A percentile compares a stretch with the other conserved stretches of the same genome.
These are phyloP conservation scores for Melanomma pulvis-pyrius DNA, from an alignment of 495 filamentous ascomycete genomes.

Conservation along the genomic window DNA sequence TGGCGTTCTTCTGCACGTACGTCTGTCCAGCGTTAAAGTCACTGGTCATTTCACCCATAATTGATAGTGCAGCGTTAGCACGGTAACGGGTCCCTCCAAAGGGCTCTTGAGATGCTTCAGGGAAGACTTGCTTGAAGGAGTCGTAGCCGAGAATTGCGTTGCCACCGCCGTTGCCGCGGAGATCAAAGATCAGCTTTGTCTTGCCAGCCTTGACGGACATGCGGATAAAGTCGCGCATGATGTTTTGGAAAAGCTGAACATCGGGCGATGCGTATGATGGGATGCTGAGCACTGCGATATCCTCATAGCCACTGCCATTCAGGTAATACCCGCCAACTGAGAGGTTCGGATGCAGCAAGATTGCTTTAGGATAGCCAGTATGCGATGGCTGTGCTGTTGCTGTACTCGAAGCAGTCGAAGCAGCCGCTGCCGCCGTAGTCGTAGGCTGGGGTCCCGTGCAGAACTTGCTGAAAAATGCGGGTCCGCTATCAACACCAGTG, in stretches of 20 bases:
- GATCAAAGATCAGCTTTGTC: conserved; percentile 32
- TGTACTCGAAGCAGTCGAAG: conserved; percentile 8
- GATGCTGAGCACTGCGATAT: conserved; percentile 36
- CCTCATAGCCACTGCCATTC: conserved; percentile 32
- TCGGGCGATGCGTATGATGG: conserved; percentile 24
- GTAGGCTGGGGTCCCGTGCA: conserved; percentile 27
- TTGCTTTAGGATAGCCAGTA: conserved; percentile 32
- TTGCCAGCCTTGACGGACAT: conserved; percentile 13
- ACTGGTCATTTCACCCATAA: conserved; percentile 19
- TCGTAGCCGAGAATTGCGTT: conserved; percentile 33
- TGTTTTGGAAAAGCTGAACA: conserved; percentile 30
- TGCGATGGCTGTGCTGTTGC: conserved; percentile 6
- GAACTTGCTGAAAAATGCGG: conserved; percentile 32
- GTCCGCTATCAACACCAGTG: conserved; percentile 26
- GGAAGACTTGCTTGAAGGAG: conserved; percentile 37
- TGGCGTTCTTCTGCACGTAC: conserved; percentile 18
- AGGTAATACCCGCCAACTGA: conserved; percentile 33
- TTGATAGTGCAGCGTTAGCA: conserved; percentile 27
- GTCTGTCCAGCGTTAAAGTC: conserved; percentile 20
- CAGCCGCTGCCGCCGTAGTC: conserved; percentile 1
- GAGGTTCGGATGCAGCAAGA: conserved; percentile 14
- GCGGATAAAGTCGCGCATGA: conserved; percentile 32
- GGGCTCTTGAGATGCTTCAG: conserved; percentile 14
- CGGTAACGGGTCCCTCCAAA: conserved; percentile 33
- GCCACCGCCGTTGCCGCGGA: conserved; percentile 35